These are phyloP conservation scores for Castanea mollissima DNA, from an alignment of 306 rosid genomes.

Conservation along the genomic window DNA sequence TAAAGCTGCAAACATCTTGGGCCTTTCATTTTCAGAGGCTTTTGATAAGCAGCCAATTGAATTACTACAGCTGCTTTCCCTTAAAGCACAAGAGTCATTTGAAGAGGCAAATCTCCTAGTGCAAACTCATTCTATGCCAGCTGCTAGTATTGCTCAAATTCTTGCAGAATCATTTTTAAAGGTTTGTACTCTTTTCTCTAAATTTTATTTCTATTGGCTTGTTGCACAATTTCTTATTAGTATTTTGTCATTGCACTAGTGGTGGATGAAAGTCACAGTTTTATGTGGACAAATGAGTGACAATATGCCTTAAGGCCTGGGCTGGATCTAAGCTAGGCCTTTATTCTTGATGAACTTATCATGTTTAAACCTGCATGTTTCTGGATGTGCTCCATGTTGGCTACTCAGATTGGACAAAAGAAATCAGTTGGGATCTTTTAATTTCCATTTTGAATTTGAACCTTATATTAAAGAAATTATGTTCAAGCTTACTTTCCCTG, in stretches of 20 bases:
- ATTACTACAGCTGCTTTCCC: constrained; percentile 89
- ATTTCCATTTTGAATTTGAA: background rate
- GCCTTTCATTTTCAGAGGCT: constrained; percentile 81
- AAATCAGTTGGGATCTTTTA: constrained; percentile 21
- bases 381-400: background rate
- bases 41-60: constrained; percentile 88
- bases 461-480: background rate
- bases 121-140: constrained; percentile 85
- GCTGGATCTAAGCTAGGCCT: constrained; percentile 13
- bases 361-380: background rate
- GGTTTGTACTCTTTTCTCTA: constrained; percentile 44
- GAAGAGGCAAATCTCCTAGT: constrained; percentile 89
- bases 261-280: background rate
- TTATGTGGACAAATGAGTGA: constrained; percentile 10
- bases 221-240: background rate
- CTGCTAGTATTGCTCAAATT: constrained; percentile 90
- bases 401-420: background rate
- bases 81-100: constrained; percentile 95
- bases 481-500: background rate
- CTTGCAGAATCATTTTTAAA: constrained; percentile 95
- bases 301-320: constrained; percentile 5
- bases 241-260: background rate
- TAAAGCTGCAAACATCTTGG: constrained; percentile 83
- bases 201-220: background rate
- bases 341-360: background rate